A percentile compares a stretch with the other conserved stretches of the same genome.
phyloP scores from a whole-genome alignment of 2,329 filamentous ascomycete genomes.

The Alternaria solani region DNA sequence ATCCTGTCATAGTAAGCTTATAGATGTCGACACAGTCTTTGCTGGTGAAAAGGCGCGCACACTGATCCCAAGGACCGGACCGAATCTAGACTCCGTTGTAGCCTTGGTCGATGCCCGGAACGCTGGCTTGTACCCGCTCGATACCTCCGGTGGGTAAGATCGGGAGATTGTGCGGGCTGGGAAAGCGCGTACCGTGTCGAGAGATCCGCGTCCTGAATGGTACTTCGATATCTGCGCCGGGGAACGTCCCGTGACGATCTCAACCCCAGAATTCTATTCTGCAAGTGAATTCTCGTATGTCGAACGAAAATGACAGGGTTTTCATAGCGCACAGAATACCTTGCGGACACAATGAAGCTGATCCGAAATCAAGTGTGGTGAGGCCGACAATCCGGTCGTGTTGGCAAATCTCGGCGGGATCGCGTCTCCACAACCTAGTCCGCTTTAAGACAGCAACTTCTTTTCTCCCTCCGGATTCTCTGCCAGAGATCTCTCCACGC shows the following conservation, averaged over 20 bases:
- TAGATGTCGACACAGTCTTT: background rate
- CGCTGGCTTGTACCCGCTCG: background rate
- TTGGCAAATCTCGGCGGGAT: constrained; percentile 1
- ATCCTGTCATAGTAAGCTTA: background rate
- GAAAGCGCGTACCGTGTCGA: background rate
- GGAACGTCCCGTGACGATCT: background rate
- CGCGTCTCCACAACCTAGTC: background rate
- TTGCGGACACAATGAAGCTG: background rate
- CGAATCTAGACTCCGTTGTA: background rate
- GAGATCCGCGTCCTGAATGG: background rate
- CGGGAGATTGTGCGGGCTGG: background rate
- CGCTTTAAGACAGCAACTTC: background rate
- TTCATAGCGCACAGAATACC: background rate
- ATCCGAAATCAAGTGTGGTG: background rate
- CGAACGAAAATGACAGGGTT: background rate
- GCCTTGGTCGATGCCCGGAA: background rate
- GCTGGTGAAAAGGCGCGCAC: background rate
- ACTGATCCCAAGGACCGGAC: background rate
- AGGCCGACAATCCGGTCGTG: background rate
- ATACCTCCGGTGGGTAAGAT: background rate
- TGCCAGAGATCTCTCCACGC: background rate
- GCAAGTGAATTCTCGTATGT: no score
- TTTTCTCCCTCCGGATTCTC: background rate
- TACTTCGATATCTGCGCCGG: background rate
- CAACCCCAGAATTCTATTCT: background rate